phyloP scores from a whole-genome alignment of 169 alveolate genomes.

The Plasmodium gonderi region DNA sequence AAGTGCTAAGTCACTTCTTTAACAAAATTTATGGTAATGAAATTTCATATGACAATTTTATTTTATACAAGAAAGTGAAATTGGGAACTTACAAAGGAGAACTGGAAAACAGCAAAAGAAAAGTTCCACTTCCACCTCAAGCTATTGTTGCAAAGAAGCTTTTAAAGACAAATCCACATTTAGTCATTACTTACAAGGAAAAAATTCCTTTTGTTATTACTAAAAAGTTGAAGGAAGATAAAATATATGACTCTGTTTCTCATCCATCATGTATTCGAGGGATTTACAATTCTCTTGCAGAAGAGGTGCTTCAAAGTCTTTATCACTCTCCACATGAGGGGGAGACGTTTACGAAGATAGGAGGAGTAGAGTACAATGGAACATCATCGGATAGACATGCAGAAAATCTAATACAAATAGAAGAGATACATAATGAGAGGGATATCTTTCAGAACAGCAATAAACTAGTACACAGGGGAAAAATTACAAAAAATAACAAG shows the following conservation, averaged over 20 bases:
- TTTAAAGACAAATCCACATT: conserved; percentile 35
- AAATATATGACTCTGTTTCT: conserved; percentile 20
- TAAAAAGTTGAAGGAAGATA: conserved; percentile 43
- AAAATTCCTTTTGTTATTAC: conserved; percentile 77
- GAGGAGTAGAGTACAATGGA: neutral
- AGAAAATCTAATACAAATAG: neutral
- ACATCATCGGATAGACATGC: neutral
- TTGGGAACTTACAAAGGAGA: conserved; percentile 79
- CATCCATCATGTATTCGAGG: conserved; percentile 53
- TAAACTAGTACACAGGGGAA: neutral
- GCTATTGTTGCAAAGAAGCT: conserved; percentile 79
- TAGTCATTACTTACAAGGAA: conserved; percentile 74
- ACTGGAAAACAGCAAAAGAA: conserved; percentile 54
- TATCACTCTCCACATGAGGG: neutral
- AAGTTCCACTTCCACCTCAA: conserved; percentile 77
- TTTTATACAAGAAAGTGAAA: conserved; percentile 74
- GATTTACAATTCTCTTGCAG: conserved; percentile 36
- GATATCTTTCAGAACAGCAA: neutral
- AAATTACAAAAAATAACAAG: neutral
- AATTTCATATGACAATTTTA: conserved; percentile 70
- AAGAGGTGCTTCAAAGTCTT: neutral
- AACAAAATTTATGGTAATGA: conserved; percentile 38
- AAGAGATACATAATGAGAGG: neutral
- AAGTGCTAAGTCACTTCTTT: conserved; percentile 22
- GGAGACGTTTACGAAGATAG: neutral